Percentiles rank a stretch among this genome's conserved stretches.
Evolutionary conservation across 164 flowering plant genomes (phyloP).

Genomic region (Tetrastigma voinierianum): DNA sequence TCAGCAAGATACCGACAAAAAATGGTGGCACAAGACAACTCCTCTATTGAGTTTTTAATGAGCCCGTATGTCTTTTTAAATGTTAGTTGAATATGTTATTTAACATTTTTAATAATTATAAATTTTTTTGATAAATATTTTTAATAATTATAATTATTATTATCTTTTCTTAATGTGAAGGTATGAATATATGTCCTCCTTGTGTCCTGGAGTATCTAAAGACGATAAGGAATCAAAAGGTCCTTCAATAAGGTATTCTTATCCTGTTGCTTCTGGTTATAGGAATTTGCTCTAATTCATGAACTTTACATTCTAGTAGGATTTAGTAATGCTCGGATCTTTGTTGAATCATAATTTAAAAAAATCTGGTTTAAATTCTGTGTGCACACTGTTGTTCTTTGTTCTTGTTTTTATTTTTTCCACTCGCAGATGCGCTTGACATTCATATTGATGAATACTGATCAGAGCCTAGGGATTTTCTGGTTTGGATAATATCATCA

Average conservation of each 20-base stretch:
- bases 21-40: slow-evolving; percentile 46
- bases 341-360: no score
- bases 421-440: no score
- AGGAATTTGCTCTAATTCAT: background rate
- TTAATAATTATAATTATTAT: background rate
- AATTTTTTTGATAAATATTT: no score
- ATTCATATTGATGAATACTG: no score
- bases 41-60: slow-evolving; percentile 58
- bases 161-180: slow-evolving; percentile 30
- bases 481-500: no score
- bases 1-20: slow-evolving; percentile 44
- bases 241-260: slow-evolving; percentile 53
- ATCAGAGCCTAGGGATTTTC: no score
- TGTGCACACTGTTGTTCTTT: no score
- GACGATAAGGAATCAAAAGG: slow-evolving; percentile 23
- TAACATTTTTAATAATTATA: background rate
- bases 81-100: background rate
- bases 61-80: slow-evolving; percentile 47
- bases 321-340: no score
- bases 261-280: background rate
- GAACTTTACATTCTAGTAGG: no score
- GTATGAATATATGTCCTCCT: slow-evolving; percentile 51
- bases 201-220: slow-evolving; percentile 54
- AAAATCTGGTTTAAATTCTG: no score
- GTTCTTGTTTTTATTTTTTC: no score